Conservation (phyloP, 1,284 basidiomycete species). For the Tylopilus sp. region DNA sequence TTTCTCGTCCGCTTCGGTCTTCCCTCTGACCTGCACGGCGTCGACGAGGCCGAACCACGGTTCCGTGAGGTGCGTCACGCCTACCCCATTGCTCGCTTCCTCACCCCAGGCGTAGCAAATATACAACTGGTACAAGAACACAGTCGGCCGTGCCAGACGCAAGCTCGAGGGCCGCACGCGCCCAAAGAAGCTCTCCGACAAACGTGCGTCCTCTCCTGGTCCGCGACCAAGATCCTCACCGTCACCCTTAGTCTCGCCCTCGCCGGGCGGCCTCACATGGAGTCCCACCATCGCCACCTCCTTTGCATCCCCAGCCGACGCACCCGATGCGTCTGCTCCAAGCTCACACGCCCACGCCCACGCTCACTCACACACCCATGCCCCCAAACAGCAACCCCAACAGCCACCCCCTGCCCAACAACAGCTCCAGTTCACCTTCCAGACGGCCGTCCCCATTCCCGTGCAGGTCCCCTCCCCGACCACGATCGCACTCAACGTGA, state of each 20-base stretch:
- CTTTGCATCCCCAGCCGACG: conserved; percentile 14
- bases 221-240: not conserved
- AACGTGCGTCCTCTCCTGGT: conserved; percentile 33
- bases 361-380: conserved; percentile 12
- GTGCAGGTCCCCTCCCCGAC: conserved; percentile 22
- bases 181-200: conserved; percentile 45
- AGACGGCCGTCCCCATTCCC: conserved; percentile 22
- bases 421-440: conserved; percentile 39
- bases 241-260: conserved; percentile 6
- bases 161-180: conserved; percentile 51
- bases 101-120: conserved; percentile 44
- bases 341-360: conserved; percentile 6
- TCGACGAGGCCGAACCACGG: conserved; percentile 51
- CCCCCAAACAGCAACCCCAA: conserved; percentile 19
- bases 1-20: conserved; percentile 55
- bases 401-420: conserved; percentile 11
- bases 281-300: conserved; percentile 32
- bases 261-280: conserved; percentile 27
- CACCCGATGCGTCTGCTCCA: conserved; percentile 14
- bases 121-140: conserved; percentile 68
- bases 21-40: conserved; percentile 46
- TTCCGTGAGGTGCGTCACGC: conserved; percentile 47
- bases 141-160: conserved; percentile 51
- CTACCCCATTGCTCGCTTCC: not conserved
- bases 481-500: conserved; percentile 35